These are phyloP conservation scores for Elaeis guineensis DNA, from an alignment of 176 grass and related monocot species.

Conservation along the genomic window DNA sequence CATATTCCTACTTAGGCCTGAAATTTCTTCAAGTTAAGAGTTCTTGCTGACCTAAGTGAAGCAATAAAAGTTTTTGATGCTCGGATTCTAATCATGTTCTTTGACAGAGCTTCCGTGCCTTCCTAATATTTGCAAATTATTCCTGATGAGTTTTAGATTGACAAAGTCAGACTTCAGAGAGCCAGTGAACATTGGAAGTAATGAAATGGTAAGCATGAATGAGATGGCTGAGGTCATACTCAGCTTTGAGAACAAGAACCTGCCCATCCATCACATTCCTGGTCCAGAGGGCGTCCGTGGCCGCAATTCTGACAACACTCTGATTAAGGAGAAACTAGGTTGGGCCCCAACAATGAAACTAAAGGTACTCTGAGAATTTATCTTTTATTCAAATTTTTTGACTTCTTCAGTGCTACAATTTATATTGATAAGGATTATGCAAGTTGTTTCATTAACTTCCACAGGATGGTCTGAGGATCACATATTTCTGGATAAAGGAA, in stretches of 20 bases:
- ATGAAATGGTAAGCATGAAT: conserved; percentile 92
- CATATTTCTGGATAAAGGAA: conserved; percentile 93
- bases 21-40: no score
- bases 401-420: no score
- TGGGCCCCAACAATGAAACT: conserved; percentile 86
- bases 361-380: conserved; percentile 29
- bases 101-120: no score
- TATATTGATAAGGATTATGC: not conserved
- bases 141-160: conserved; percentile 33
- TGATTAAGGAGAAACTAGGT: conserved; percentile 88
- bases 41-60: no score
- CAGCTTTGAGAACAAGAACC: conserved; percentile 62
- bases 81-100: no score
- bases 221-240: conserved; percentile 87
- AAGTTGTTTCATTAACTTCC: conserved; percentile 3
- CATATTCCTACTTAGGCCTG: no score
- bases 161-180: conserved; percentile 81
- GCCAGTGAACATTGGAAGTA: conserved; percentile 74
- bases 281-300: conserved; percentile 75
- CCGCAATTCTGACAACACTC: conserved; percentile 80
- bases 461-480: conserved; percentile 67
- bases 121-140: not conserved
- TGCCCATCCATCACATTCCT: conserved; percentile 82
- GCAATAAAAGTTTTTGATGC: not conserved
- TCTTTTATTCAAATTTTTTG: no score